Evolutionary conservation across 148 eudicot genomes (phyloP), one percentile per base, ranked within the genome.

Genomic region (Silene latifolia): DNA sequence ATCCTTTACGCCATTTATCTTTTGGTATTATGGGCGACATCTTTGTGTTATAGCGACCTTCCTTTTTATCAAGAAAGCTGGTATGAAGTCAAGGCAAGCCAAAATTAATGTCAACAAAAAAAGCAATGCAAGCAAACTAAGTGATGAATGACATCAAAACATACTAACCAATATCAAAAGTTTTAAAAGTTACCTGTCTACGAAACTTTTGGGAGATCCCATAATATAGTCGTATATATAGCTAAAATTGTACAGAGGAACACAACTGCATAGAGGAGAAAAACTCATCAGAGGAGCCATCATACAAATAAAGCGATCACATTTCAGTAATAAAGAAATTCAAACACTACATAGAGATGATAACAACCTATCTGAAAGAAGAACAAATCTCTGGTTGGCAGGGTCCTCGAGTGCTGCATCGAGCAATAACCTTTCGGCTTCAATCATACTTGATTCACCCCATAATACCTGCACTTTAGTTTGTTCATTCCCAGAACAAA

Each of bases 391-490:
- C 80, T 87, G 96, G 73, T 95, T 95, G 20, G 91, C 88, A 15
- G 97, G 98, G 82, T 95, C 93, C 75, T 86, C 86, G 44, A 95
- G 93, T 60, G 98, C 98, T 54, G 86, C 88, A 24, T 76, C 87
- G 13, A 95, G 90, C 77, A 95, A 81, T 80, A 95, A 84, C 79
- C 96, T 87, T 85, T 95, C 97, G 48, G 97, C 98, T 87, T 82
- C 82, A 84, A 95, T 89, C 98, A 95, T 92, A 83, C 87, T 90
- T 15, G 96, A 83, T 64, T 92, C 89, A 72, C 98, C 98, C 98
- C 98, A 95, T 15, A 64, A 96, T 63, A 94, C 98, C 98, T 94
- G 71, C 19, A 35, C 57, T 60, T 65, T 10, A 21, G 23, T 72
- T 59, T 4, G 21, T 72, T 59, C 72, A 74, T 21, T 9, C 21